Conservation (phyloP, 2,329 filamentous ascomycete species). For the Dactylonectria macrodidyma region DNA sequence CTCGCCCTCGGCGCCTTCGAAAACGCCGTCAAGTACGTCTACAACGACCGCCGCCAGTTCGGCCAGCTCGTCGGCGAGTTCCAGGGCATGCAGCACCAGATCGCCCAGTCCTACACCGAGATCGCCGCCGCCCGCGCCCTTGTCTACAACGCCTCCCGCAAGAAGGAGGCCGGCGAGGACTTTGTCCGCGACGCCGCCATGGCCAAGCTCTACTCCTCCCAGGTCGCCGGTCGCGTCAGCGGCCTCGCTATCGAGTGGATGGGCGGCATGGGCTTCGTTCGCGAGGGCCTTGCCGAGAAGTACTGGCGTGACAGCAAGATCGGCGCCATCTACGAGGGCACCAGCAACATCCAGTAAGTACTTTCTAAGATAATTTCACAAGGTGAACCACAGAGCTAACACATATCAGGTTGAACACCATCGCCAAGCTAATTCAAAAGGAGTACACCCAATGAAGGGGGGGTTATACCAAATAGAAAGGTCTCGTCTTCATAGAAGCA, state of each 20-base stretch:
- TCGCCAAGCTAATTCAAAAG: constrained; percentile 75
- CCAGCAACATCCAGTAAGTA: constrained; percentile 80
- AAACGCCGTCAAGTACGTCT: constrained; percentile 93
- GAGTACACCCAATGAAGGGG: constrained; percentile 64
- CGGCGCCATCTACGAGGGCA: constrained; percentile 96
- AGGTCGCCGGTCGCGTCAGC: constrained; percentile 90
- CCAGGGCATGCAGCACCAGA: constrained; percentile 99
- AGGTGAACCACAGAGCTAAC: constrained; percentile 32
- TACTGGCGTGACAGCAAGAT: constrained; percentile 99
- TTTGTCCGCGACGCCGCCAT: constrained; percentile 97
- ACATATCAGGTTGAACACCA: constrained; percentile 70
- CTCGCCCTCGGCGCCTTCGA: constrained; percentile 95
- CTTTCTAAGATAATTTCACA: background rate
- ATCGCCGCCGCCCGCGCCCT: constrained; percentile 92
- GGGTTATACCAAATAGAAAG: constrained; percentile 28
- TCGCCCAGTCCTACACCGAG: constrained; percentile 95
- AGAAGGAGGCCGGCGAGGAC: constrained; percentile 97
- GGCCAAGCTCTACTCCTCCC: constrained; percentile 95
- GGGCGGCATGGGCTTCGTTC: constrained; percentile 99
- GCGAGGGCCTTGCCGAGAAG: constrained; percentile 97
- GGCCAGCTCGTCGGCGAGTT: constrained; percentile 94
- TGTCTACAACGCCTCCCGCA: constrained; percentile 95
- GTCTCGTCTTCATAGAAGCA: constrained; percentile 21
- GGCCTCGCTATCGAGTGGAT: constrained; percentile 97
- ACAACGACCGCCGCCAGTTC: constrained; percentile 99